Base-by-base conservation (phyloP, 2,329 filamentous ascomycete genomes). In the Dryadomyces quercivorus region DNA sequence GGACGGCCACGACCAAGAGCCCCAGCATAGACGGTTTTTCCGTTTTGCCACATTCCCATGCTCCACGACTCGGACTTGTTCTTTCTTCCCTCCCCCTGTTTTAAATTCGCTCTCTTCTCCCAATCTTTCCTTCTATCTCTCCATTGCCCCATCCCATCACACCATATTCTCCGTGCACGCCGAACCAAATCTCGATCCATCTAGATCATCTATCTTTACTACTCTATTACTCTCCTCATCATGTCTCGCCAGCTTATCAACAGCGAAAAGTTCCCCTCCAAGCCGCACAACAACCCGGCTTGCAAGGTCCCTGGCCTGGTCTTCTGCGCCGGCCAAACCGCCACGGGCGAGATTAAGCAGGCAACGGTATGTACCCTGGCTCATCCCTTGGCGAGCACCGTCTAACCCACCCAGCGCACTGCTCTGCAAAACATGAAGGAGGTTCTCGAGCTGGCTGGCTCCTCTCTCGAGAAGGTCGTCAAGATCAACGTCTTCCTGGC, bases 401-500 rank as follows among this genome's bases (percentile, higher is more conserved):
- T n/a, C 42, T 46, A 13, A 46, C 20, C 2, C 18, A 21, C 8
- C 22, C 67, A 77, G 75, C 64, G 66, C 55, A 77, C 77, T 72
- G 73, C 73, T 47, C 73, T 85, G 57, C 72, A 73, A 57, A 85
- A 85, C 66, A 71, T 86, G 12, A 65, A 71, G 9, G 72, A 73
- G 3, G 72, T 86, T 8, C 77, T 86, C 21, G 72, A 79, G 60
- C 81, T 75, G 12, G 77, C 81, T 0, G 82, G 81, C 0, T 79
- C 75, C 51, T 72, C 70, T 53, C 69, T 85, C 38, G 70, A 75
- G n/a, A 82, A 84, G 55, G 75, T 81, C 0, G 75, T 86, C 63
- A 85, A 86, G 66, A 75, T 82, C 58, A 86, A 84, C 60, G 72
- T 86, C 31, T 87, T 81, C 63, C 64, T 86, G 20, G 78, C 77